Evolutionary conservation across 1,284 basidiomycete genomes (phyloP), one percentile per base, ranked within the genome.

Genomic region (Xerocomus amazonicus): DNA sequence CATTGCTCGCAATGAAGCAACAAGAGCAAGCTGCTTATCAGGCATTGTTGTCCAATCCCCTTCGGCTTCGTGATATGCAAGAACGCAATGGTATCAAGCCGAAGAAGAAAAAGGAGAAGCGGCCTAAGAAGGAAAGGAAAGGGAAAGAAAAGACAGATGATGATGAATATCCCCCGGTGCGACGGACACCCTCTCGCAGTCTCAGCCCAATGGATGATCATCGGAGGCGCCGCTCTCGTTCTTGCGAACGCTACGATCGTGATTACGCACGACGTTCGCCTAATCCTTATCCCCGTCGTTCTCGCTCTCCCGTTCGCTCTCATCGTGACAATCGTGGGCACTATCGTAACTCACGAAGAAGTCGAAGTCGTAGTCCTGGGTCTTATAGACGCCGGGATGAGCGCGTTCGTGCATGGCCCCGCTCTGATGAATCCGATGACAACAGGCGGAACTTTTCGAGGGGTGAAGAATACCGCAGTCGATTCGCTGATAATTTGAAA

Each of bases 11-110:
- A 12, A 99, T 99, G 74, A 98, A 98, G 71, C 89, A 93, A 67
- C 95, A 98, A 65, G 96, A 99, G 70, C 93, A 97, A 67, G 87
- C 90, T 7, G 90, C 93, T 7, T 90, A 94, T 57, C 84, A 97
- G 58, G 84, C 92, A 4, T 75, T 99, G 46, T 82, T 95, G 74
- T 86, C 89, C 49, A 95, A 97, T 60, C 97, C 97, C 13, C 82
- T 94, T 17, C 87, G 93, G 32, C 72, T 97, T 41, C 81, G 85
- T 51, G 87, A 90, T 72, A 76, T 92, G 74, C 88, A 86, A 66
- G 85, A 83, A 68, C 77, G 80, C 47, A 84, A 80, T 51, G 88
- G 87, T 29, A 80, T 86, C 45, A 87, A 87, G 63, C 78, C 80
- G 4, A 84, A 87, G 68, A 86, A 90, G 65, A 82, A 84, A 47